A percentile compares a stretch with the other conserved stretches of the same genome.
Conservation (phyloP, 1,139 yeast genomes). For the Saccharomyces pastorianus region DNA sequence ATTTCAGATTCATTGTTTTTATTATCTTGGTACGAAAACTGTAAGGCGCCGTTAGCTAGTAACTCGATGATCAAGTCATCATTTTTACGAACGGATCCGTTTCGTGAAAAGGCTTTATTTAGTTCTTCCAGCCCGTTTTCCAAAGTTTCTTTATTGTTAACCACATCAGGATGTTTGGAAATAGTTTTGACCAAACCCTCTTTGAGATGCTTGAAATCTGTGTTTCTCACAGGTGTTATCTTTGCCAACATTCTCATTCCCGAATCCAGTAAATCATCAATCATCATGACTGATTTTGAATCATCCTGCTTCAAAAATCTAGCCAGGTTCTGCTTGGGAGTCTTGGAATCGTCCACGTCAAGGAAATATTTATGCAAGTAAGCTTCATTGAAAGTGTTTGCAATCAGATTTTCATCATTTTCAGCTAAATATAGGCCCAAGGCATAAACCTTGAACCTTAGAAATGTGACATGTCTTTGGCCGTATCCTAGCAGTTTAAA, state of each 20-base stretch:
- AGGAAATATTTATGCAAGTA: slow-evolving; percentile 32
- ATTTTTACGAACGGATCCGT: slow-evolving; percentile 58
- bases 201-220: slow-evolving; percentile 79
- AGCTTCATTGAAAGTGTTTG: slow-evolving; percentile 39
- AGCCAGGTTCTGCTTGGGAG: slow-evolving; percentile 43
- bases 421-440: slow-evolving; percentile 68
- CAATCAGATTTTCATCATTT: slow-evolving; percentile 44
- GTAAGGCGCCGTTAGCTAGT: slow-evolving; percentile 39
- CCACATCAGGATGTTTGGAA: slow-evolving; percentile 31
- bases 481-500: slow-evolving; percentile 68
- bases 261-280: slow-evolving; percentile 48
- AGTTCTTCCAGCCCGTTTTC: slow-evolving; percentile 50
- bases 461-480: slow-evolving; percentile 70
- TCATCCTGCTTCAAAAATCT: slow-evolving; percentile 50
- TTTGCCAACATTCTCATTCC: slow-evolving; percentile 61
- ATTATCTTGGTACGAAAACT: slow-evolving; percentile 38
- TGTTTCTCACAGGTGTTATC: slow-evolving; percentile 78
- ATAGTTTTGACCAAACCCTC: slow-evolving; percentile 81
- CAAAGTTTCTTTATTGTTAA: slow-evolving; percentile 32
- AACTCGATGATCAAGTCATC: slow-evolving; percentile 48
- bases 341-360: slow-evolving; percentile 27
- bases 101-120: slow-evolving; percentile 42
- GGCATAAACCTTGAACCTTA: slow-evolving; percentile 77
- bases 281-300: slow-evolving; percentile 44
- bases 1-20: slow-evolving; percentile 28